Conservation (phyloP, 2,329 filamentous ascomycete genomes). For the Penicillium janthinellum region DNA sequence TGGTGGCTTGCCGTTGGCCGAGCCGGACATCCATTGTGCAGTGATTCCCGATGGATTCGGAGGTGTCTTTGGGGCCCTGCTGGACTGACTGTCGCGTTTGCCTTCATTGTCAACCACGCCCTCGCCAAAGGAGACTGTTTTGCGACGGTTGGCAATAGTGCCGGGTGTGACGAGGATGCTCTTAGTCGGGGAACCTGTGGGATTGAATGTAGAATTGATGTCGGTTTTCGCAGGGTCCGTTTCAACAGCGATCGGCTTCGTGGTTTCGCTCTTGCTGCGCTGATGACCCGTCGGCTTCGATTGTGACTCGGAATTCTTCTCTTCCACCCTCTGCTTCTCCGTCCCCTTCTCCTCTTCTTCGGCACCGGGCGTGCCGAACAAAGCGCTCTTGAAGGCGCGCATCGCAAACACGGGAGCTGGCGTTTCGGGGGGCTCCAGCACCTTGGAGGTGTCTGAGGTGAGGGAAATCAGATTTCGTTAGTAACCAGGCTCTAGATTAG, state of each 20-base stretch:
- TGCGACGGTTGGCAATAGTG: constrained; percentile 57
- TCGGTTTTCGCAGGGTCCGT: constrained; percentile 25
- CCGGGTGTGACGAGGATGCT: constrained; percentile 67
- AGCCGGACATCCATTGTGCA: constrained; percentile 42
- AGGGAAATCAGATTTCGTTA: background rate
- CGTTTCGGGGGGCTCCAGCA: constrained; percentile 61
- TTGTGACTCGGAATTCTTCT: constrained; percentile 6
- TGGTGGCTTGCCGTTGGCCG: constrained; percentile 38
- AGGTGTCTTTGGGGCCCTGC: constrained; percentile 52
- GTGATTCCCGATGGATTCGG: constrained; percentile 50
- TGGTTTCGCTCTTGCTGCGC: constrained; percentile 23
- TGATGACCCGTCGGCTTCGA: constrained; percentile 23
- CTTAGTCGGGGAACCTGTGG: constrained; percentile 56
- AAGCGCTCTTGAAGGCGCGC: constrained; percentile 65
- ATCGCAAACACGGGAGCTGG: constrained; percentile 68
- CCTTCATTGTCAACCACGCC: constrained; percentile 59
- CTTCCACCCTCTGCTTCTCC: constrained; percentile 10
- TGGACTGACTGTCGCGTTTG: constrained; percentile 48
- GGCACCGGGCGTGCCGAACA: constrained; percentile 65
- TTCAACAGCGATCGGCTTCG: constrained; percentile 22
- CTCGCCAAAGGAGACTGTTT: constrained; percentile 63
- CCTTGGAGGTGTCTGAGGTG: constrained; percentile 52
- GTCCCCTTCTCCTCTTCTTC: constrained; percentile 44
- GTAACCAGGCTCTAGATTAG: background rate
- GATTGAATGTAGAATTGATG: constrained; percentile 32